Percentiles rank a stretch among this genome's conserved stretches.
Conservation (phyloP, 768 basidiomycete genomes). For the Clitopilus passeckerianus region DNA sequence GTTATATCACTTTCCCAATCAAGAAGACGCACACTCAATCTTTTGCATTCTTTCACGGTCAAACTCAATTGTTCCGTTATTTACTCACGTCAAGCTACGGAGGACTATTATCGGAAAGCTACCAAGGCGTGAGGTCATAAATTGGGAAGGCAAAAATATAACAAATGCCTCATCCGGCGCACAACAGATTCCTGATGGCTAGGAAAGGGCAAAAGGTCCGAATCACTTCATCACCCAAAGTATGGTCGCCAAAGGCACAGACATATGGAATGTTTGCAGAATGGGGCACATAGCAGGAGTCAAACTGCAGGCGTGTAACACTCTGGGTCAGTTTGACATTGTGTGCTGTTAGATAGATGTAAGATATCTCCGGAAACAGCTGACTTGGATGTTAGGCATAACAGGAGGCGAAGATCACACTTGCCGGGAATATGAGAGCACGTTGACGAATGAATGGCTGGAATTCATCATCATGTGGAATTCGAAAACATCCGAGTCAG, state of each 20-base stretch:
- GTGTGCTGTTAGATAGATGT: neutral
- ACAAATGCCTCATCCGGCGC: neutral
- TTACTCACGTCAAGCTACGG: neutral
- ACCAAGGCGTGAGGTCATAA: neutral
- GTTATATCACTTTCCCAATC: constrained; percentile 17
- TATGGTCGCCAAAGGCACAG: neutral
- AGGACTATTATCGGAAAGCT: neutral
- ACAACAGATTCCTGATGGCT: neutral
- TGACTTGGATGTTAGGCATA: neutral
- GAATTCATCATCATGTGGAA: neutral
- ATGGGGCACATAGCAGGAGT: neutral
- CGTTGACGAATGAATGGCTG: neutral
- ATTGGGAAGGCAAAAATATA: neutral
- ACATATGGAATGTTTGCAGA: neutral
- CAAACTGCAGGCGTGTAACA: neutral
- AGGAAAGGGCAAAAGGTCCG: neutral
- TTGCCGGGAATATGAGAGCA: neutral
- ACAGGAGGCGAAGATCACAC: neutral
- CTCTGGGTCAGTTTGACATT: neutral
- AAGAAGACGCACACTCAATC: constrained; percentile 7
- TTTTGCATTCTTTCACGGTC: neutral
- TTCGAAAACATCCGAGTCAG: neutral
- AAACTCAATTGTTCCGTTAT: neutral
- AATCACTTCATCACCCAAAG: neutral
- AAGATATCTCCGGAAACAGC: neutral